These are phyloP conservation scores for Gyrodon lividus DNA, from an alignment of 768 basidiomycete genomes.

Conservation along the genomic window DNA sequence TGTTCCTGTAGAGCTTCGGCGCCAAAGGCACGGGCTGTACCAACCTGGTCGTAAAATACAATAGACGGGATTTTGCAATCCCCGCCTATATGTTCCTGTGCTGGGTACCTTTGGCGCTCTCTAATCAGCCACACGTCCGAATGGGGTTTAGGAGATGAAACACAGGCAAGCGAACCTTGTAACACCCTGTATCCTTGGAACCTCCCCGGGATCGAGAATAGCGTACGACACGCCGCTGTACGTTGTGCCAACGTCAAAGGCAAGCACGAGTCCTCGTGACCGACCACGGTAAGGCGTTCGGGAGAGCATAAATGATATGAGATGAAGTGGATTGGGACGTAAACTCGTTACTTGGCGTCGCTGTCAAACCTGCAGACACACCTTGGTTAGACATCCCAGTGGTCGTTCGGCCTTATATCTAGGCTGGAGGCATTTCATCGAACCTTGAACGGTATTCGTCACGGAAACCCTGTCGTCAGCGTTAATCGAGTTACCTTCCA, in stretches of 20 bases:
- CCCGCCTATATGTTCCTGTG: constrained; percentile 42
- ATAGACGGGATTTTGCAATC: constrained; percentile 50
- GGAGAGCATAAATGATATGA: constrained; percentile 27
- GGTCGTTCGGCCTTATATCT: constrained; percentile 22
- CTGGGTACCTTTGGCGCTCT: constrained; percentile 33
- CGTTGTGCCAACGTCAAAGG: constrained; percentile 42
- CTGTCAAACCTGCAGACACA: not conserved
- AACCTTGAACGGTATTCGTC: constrained; percentile 8
- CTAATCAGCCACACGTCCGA: constrained; percentile 4
- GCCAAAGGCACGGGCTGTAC: constrained; percentile 40
- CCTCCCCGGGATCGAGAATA: constrained; percentile 41
- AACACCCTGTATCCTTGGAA: constrained; percentile 36
- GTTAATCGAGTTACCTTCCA: not conserved
- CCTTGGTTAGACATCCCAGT: not conserved
- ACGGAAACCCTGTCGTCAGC: not conserved
- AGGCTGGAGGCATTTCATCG: not conserved
- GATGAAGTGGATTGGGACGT: constrained; percentile 6
- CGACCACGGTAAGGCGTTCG: constrained; percentile 40
- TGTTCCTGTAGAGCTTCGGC: constrained; percentile 45
- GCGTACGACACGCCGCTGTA: constrained; percentile 41
- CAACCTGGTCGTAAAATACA: constrained; percentile 44
- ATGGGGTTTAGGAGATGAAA: not conserved
- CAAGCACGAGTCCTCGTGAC: constrained; percentile 36
- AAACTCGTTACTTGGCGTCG: constrained; percentile 2
- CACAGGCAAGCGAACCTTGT: constrained; percentile 26